phyloP scores from a whole-genome alignment of 1,284 basidiomycete genomes.

The Apiotrichum montevideense region DNA sequence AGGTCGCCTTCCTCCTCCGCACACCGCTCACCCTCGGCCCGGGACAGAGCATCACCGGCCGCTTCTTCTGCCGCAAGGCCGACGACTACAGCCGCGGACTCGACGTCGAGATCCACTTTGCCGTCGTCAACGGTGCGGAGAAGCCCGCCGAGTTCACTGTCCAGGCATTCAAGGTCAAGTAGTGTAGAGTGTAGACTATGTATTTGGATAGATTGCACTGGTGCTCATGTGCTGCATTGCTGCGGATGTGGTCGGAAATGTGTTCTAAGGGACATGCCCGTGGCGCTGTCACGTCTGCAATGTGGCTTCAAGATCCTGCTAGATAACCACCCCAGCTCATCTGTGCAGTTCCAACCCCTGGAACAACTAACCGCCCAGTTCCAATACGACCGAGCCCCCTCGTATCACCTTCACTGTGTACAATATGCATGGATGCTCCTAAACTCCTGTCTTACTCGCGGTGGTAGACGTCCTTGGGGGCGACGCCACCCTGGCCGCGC shows the following conservation, averaged over 20 bases:
- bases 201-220: too few relatives aligned
- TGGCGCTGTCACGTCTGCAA: too few relatives aligned
- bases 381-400: too few relatives aligned
- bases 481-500: slow-evolving; percentile 71
- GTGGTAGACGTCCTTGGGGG: slow-evolving; percentile 70
- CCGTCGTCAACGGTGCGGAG: slow-evolving; percentile 9
- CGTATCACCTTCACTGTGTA: neutral
- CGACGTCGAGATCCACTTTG: slow-evolving; percentile 81
- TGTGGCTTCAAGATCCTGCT: too few relatives aligned
- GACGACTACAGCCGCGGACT: slow-evolving; percentile 77
- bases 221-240: too few relatives aligned
- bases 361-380: too few relatives aligned
- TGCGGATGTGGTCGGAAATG: too few relatives aligned
- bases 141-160: slow-evolving; percentile 21
- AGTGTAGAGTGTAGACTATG: neutral
- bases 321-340: too few relatives aligned
- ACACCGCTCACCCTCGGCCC: slow-evolving; percentile 67
- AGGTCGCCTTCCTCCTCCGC: slow-evolving; percentile 80
- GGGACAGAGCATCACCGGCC: slow-evolving; percentile 67
- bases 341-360: too few relatives aligned
- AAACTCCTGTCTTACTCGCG: slow-evolving; percentile 32
- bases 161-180: slow-evolving; percentile 32
- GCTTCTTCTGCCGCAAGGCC: slow-evolving; percentile 76
- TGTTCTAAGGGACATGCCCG: too few relatives aligned
- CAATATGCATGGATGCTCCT: slow-evolving; percentile 3